A percentile compares a stretch with the other conserved stretches of the same genome.
phyloP scores from a whole-genome alignment of 1,284 basidiomycete species.

The Rhodotorula mucilaginosa region DNA sequence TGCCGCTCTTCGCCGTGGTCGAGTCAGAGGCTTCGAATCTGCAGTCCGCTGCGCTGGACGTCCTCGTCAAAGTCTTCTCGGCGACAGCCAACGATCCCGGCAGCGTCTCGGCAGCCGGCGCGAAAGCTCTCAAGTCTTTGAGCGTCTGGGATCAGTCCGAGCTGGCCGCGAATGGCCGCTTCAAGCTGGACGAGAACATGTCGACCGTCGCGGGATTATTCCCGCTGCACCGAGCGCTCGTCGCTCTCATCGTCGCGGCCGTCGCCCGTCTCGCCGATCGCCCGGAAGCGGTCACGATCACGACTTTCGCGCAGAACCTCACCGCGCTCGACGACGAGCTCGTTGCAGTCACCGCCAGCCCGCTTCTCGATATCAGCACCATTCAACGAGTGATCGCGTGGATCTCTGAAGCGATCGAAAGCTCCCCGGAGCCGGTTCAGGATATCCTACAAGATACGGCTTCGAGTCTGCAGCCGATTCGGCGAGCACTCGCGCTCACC shows the following conservation, averaged over 20 bases:
- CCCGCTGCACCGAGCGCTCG: constrained; percentile 24
- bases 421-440: constrained; percentile 27
- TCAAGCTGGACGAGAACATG: constrained; percentile 36
- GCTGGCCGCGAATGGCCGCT: constrained; percentile 29
- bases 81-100: constrained; percentile 4
- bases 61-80: constrained; percentile 12
- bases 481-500: constrained; percentile 47
- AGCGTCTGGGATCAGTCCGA: constrained; percentile 38
- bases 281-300: constrained; percentile 13
- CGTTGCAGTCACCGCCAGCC: constrained; percentile 44
- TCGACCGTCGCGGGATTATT: constrained; percentile 20
- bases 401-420: constrained; percentile 46
- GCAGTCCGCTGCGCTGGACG: constrained; percentile 29
- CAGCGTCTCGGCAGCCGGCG: constrained; percentile 11
- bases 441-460: constrained; percentile 25
- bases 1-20: constrained; percentile 17
- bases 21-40: not conserved
- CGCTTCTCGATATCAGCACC: constrained; percentile 52
- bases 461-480: constrained; percentile 40
- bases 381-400: constrained; percentile 51
- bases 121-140: constrained; percentile 23
- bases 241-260: not conserved
- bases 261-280: constrained; percentile 12
- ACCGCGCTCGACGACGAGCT: constrained; percentile 40
- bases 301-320: constrained; percentile 7